Evolutionary conservation across 352 stramenopile genomes (phyloP).

Genomic region (Phytophthora pistaciae): DNA sequence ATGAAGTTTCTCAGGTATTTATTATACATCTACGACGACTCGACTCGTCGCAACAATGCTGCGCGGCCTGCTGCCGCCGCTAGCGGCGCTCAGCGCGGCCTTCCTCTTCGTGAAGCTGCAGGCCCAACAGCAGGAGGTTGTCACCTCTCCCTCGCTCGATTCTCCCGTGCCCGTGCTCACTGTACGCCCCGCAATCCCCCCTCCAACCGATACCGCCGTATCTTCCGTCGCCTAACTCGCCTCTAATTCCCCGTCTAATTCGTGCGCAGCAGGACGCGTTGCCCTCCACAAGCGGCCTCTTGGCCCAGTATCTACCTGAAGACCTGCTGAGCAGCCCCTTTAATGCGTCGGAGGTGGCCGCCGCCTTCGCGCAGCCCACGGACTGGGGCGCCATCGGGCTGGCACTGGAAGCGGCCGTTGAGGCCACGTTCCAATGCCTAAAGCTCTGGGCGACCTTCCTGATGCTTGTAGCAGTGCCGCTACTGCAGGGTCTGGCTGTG

Average conservation of each 20-base stretch:
- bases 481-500: conserved; percentile 47
- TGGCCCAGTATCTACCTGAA: conserved; percentile 24
- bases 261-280: conserved; percentile 25
- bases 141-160: not conserved
- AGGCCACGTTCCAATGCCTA: conserved; percentile 71
- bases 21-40: conserved; percentile 16
- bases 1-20: too few species aligned
- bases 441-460: conserved; percentile 70
- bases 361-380: conserved; percentile 55
- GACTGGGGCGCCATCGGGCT: conserved; percentile 74
- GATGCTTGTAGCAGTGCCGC: conserved; percentile 52
- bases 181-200: conserved; percentile 13
- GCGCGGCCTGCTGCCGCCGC: conserved; percentile 17
- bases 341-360: conserved; percentile 43
- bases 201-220: not conserved
- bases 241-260: not conserved
- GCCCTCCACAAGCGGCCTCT: conserved; percentile 11
- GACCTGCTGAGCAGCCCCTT: conserved; percentile 3
- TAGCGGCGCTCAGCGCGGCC: conserved; percentile 13
- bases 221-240: not conserved
- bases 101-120: conserved; percentile 27
- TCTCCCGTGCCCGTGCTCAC: conserved; percentile 19
- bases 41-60: conserved; percentile 27
- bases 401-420: conserved; percentile 57
- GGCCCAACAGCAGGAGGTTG: not conserved